A percentile compares a stretch with the other conserved stretches of the same genome.
phyloP scores from a whole-genome alignment of 2,329 filamentous ascomycete genomes.

The Alternaria sp. region DNA sequence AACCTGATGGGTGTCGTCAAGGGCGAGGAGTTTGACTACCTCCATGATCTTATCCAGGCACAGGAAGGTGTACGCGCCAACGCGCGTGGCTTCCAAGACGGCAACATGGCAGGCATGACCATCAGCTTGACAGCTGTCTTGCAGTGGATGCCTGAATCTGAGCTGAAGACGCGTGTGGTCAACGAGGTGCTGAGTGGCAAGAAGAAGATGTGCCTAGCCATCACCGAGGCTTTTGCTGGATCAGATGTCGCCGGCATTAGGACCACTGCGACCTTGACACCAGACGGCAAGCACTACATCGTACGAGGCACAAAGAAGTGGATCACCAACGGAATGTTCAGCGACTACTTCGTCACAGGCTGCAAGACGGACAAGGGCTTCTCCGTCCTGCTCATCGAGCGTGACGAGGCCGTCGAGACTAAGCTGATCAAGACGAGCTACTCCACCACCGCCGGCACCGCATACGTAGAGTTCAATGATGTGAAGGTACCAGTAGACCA shows the following conservation, averaged over 20 bases:
- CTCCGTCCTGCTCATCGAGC: constrained; percentile 76
- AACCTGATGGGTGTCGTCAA: constrained; percentile 71
- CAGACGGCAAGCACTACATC: constrained; percentile 60
- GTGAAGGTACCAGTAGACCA: constrained; percentile 83
- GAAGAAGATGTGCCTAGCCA: constrained; percentile 88
- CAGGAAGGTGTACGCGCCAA: constrained; percentile 77
- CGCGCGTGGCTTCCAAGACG: constrained; percentile 82
- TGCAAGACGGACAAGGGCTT: constrained; percentile 81
- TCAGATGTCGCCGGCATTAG: constrained; percentile 80
- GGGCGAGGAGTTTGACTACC: constrained; percentile 84
- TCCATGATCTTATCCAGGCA: constrained; percentile 78
- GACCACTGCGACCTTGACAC: constrained; percentile 67
- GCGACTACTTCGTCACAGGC: constrained; percentile 82
- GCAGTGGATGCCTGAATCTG: constrained; percentile 74
- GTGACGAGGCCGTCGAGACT: constrained; percentile 76
- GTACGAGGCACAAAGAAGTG: constrained; percentile 79
- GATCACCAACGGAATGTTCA: constrained; percentile 83
- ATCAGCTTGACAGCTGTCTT: constrained; percentile 81
- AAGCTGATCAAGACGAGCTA: constrained; percentile 82
- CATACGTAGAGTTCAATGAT: constrained; percentile 82
- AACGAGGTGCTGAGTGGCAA: constrained; percentile 76
- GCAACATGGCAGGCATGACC: constrained; percentile 85
- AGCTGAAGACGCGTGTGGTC: constrained; percentile 70
- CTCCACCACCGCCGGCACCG: constrained; percentile 77
- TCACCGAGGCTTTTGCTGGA: constrained; percentile 88